Conservation (phyloP, 192 early-diverging fungal species). For the Coemansia sp. region DNA sequence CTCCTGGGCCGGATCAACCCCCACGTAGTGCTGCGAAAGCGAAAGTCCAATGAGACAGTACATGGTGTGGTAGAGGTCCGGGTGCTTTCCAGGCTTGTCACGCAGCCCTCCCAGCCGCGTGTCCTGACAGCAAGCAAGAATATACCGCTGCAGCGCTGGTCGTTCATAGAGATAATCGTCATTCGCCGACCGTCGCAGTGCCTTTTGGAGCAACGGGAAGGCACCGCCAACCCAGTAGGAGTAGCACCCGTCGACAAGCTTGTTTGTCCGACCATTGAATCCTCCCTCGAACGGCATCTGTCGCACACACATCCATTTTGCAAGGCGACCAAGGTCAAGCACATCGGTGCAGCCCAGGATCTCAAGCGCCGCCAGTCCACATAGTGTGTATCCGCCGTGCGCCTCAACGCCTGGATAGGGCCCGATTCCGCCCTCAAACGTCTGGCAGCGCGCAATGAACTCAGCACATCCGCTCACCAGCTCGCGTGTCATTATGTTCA, state of each 20-base stretch:
- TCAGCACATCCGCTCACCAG: slow-evolving; percentile 63
- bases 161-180: slow-evolving; percentile 48
- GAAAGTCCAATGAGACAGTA: slow-evolving; percentile 90
- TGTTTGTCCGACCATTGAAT: slow-evolving; percentile 95
- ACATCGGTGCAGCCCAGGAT: slow-evolving; percentile 67
- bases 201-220: slow-evolving; percentile 64
- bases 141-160: slow-evolving; percentile 83
- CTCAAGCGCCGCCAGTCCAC: slow-evolving; percentile 85
- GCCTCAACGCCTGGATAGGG: slow-evolving; percentile 82
- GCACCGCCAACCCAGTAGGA: slow-evolving; percentile 93
- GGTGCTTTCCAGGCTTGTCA: slow-evolving; percentile 91
- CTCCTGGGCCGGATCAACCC: slow-evolving; percentile 27
- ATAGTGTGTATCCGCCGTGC: slow-evolving; percentile 95
- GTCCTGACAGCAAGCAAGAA: slow-evolving; percentile 84
- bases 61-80: slow-evolving; percentile 95
- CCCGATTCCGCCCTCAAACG: slow-evolving; percentile 92
- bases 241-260: slow-evolving; percentile 98
- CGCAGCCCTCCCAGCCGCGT: slow-evolving; percentile 69
- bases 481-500: slow-evolving; percentile 83
- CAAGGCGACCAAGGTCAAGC: slow-evolving; percentile 63
- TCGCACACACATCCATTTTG: slow-evolving; percentile 70
- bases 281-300: slow-evolving; percentile 95
- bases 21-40: slow-evolving; percentile 74
- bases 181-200: slow-evolving; percentile 56
- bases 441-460: slow-evolving; percentile 81